These are phyloP conservation scores for Colletotrichum tamarilloi DNA, from an alignment of 2,329 filamentous ascomycete genomes.

Conservation along the genomic window DNA sequence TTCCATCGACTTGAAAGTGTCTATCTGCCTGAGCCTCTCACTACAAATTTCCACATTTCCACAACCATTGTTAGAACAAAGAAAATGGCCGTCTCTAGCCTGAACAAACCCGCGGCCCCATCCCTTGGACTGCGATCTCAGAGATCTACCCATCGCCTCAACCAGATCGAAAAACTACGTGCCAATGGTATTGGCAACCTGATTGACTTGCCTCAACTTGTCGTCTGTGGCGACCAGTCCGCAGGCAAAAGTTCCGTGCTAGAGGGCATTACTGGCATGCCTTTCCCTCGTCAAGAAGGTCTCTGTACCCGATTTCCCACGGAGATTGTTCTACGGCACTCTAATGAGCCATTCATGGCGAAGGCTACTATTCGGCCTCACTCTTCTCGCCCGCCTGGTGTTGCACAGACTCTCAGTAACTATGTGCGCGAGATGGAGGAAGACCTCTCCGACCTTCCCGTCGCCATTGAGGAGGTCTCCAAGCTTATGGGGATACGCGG, in stretches of 20 bases:
- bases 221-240: constrained; percentile 67
- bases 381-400: not conserved
- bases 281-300: constrained; percentile 63
- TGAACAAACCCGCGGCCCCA: not conserved
- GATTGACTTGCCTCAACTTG: constrained; percentile 56
- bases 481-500: constrained; percentile 26
- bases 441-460: constrained; percentile 12
- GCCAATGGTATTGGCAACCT: constrained; percentile 48
- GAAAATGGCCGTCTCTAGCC: constrained; percentile 11
- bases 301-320: constrained; percentile 68
- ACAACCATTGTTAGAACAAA: not conserved
- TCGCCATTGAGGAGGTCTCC: constrained; percentile 27
- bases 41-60: not conserved
- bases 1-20: not conserved
- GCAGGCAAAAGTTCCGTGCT: constrained; percentile 69
- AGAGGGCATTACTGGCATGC: constrained; percentile 65
- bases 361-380: constrained; percentile 28
- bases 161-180: constrained; percentile 49
- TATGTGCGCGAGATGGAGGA: constrained; percentile 29
- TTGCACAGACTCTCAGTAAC: not conserved
- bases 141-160: constrained; percentile 41
- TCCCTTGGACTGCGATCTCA: constrained; percentile 3
- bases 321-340: constrained; percentile 60
- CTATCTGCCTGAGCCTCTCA: not conserved
- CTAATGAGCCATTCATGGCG: not conserved